A percentile compares a stretch with the other conserved stretches of the same genome.
Conservation (phyloP, 495 filamentous ascomycete genomes). For the Xylaria nigripes region DNA sequence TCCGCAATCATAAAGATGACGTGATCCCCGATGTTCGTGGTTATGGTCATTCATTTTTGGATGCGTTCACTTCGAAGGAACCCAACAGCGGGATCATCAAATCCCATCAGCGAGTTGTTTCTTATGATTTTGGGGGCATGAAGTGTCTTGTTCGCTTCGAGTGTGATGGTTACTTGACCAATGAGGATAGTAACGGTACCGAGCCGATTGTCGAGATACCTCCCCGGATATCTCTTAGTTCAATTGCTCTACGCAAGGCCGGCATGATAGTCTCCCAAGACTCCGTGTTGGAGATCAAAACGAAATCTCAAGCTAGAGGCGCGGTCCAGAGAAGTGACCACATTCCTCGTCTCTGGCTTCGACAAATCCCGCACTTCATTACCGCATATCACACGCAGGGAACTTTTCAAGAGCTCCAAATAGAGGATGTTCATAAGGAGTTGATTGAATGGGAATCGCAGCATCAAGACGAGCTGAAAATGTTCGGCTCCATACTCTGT, state of each 20-base stretch:
- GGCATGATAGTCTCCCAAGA: constrained; percentile 35
- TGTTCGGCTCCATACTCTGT: constrained; percentile 35
- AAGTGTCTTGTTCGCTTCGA: constrained; percentile 52
- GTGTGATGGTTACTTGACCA: constrained; percentile 48
- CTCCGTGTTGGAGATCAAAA: constrained; percentile 61
- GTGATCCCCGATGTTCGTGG: constrained; percentile 45
- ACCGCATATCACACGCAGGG: constrained; percentile 51
- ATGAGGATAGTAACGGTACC: neutral
- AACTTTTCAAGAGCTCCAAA: constrained; percentile 44
- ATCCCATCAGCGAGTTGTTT: constrained; percentile 55
- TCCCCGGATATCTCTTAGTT: neutral
- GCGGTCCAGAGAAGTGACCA: constrained; percentile 33
- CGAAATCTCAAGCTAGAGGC: constrained; percentile 32
- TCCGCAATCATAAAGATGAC: constrained; percentile 48
- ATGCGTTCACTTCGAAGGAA: constrained; percentile 55
- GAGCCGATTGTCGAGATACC: neutral
- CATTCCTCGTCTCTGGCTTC: constrained; percentile 51
- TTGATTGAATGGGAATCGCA: constrained; percentile 47
- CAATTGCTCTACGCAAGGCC: constrained; percentile 9
- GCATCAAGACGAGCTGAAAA: constrained; percentile 31
- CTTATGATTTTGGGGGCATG: constrained; percentile 50
- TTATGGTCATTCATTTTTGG: constrained; percentile 58
- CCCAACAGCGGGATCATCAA: constrained; percentile 39
- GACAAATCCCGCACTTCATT: constrained; percentile 54
- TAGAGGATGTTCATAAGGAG: constrained; percentile 36